Base-by-base conservation (phyloP, 202 grass and related monocot species). In the Alloteropsis angusta region DNA sequence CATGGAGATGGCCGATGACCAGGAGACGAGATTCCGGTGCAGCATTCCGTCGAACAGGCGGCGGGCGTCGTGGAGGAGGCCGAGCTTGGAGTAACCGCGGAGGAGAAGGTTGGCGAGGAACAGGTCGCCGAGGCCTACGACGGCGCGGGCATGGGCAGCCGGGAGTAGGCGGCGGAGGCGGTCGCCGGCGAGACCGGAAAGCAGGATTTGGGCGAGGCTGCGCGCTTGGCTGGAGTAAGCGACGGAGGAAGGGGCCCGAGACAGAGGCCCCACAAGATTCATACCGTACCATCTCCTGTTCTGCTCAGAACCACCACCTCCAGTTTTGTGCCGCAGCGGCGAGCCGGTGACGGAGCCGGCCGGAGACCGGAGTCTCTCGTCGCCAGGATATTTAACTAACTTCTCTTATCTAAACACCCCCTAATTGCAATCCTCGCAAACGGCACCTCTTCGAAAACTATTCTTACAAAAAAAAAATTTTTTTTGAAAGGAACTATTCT, bases 1-100 rank as follows among this genome's bases (percentile, higher is more conserved):
- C 88, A 89, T 85, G 88, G 87, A 89, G 74, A 93, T 91, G 83
- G 42, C 75, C 0, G 84, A 89, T 26, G 86, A 83, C 88, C 93
- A 93, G 67, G 93, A 89, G 59, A 89, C 77, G 19, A 87, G 74
- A 49, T 97, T 87, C 8, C 83, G 87, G 11, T 72, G 28, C 0
- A 57, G 71, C 77, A 91, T 93, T 64, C 78, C 23, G 21, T 93
- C 86, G 80, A 97, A 91, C 71, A 93, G 54, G 39, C 23, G n/a
- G 39, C 68, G 86, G 7, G 93, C 93, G 7, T 70, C 42, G 0
- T 21, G 7, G 68, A 85, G 66, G 18, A 34, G 50, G 28, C 78
- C 84, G 8, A 81, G 75, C 80, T 97, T 91, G 0, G 78, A 82
- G 64, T 87, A 97, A 0, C 81, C 88, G 0, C 65, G 72, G 3